phyloP scores from a whole-genome alignment of 2,329 filamentous ascomycete genomes.

The Stachybotrys elegans region DNA sequence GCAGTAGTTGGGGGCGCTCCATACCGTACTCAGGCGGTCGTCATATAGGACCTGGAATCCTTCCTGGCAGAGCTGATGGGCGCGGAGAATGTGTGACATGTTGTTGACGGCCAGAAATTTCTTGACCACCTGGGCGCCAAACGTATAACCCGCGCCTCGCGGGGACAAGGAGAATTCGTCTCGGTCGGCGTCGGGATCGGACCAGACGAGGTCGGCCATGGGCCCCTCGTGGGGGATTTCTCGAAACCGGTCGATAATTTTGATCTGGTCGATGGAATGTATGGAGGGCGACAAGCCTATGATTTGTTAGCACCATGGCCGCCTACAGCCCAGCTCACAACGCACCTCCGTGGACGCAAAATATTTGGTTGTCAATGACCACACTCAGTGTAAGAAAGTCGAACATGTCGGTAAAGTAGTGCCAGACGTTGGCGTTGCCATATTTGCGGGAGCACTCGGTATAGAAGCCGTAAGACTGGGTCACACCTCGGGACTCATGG shows the following conservation, averaged over 20 bases:
- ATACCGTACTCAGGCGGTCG: slow-evolving; percentile 89
- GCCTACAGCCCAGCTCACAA: no score
- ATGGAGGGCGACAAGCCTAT: slow-evolving; percentile 79
- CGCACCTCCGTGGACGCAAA: slow-evolving; percentile 89
- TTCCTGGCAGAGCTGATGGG: slow-evolving; percentile 98
- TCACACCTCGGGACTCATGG: slow-evolving; percentile 95
- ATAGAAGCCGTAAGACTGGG: slow-evolving; percentile 98
- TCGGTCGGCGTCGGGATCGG: slow-evolving; percentile 91
- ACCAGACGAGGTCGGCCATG: slow-evolving; percentile 99
- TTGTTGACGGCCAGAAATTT: slow-evolving; percentile 97
- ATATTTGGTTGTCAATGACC: slow-evolving; percentile 98
- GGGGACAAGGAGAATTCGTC: slow-evolving; percentile 96
- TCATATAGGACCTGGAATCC: slow-evolving; percentile 97
- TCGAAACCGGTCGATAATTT: slow-evolving; percentile 97
- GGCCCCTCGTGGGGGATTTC: slow-evolving; percentile 98
- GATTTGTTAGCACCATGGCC: no score
- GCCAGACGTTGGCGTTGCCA: slow-evolving; percentile 97
- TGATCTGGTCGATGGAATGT: slow-evolving; percentile 98
- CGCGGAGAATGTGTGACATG: slow-evolving; percentile 95
- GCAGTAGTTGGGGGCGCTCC: slow-evolving; percentile 96
- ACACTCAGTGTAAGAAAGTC: slow-evolving; percentile 95
- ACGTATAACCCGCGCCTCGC: slow-evolving; percentile 92
- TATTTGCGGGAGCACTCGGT: slow-evolving; percentile 98
- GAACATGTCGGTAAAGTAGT: slow-evolving; percentile 99
- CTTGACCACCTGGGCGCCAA: slow-evolving; percentile 94